Percentiles rank a stretch among this genome's conserved stretches.
phyloP scores from a whole-genome alignment of 345 rosid species.

The Salix koriyanagi region DNA sequence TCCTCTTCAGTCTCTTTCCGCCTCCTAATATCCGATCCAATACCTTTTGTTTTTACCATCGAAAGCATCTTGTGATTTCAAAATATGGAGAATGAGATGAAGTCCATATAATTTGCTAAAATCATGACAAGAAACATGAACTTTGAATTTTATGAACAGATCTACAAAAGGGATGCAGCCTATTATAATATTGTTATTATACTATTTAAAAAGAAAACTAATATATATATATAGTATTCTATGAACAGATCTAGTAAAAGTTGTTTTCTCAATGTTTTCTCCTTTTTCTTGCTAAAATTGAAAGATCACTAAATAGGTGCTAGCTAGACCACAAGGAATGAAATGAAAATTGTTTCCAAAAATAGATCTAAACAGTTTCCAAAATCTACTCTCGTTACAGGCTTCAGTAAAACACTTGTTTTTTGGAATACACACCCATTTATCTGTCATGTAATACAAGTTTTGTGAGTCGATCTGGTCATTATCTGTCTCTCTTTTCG shows the following conservation, averaged over 20 bases:
- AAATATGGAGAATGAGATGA: conserved; percentile 10
- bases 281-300: conserved; percentile 28
- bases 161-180: conserved; percentile 43
- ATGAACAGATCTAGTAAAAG: conserved; percentile 46
- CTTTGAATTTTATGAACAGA: conserved; percentile 48
- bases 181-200: conserved; percentile 10
- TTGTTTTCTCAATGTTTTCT: conserved; percentile 4
- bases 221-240: not conserved
- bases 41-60: conserved; percentile 1
- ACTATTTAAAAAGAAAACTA: conserved; percentile 11
- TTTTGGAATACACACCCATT: not conserved
- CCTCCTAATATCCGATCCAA: not conserved
- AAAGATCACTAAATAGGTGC: not conserved
- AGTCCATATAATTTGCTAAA: conserved; percentile 31
- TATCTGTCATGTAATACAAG: conserved; percentile 9
- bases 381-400: not conserved
- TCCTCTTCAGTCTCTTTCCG: not conserved
- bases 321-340: conserved; percentile 1
- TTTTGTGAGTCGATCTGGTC: conserved; percentile 3
- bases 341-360: conserved; percentile 5
- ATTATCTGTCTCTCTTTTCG: not conserved
- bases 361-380: conserved; percentile 4
- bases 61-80: conserved; percentile 7
- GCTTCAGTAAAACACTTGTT: not conserved
- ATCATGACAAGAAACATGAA: conserved; percentile 40